phyloP scores from a whole-genome alignment of 345 rosid species.

The Eucalyptus brandiana region DNA sequence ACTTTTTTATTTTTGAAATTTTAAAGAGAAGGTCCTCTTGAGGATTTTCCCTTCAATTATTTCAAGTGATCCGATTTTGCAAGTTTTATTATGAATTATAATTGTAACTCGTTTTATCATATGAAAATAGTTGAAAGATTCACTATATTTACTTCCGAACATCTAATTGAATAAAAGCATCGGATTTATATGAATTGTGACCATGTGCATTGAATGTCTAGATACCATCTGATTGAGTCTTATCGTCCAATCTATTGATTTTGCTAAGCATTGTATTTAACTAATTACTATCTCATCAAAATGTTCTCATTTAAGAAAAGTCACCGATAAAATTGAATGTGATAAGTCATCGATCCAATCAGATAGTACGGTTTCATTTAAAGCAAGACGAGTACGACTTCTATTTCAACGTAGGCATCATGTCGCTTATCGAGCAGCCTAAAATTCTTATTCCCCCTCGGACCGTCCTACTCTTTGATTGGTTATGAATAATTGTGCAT shows the following conservation, averaged over 20 bases:
- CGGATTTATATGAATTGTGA: neutral
- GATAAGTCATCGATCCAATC: rapidly evolving
- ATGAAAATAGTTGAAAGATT: neutral
- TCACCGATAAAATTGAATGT: rapidly evolving
- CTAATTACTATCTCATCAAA: too few relatives aligned
- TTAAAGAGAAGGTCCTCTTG: neutral
- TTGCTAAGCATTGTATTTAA: too few relatives aligned
- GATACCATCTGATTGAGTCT: neutral
- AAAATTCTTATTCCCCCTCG: neutral
- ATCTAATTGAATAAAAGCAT: neutral
- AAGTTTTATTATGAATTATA: too few relatives aligned
- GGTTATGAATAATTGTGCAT: neutral
- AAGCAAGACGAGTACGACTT: neutral
- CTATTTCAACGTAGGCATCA: neutral
- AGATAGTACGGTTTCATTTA: rapidly evolving
- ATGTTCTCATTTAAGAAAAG: neutral
- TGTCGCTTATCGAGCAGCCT: rapidly evolving
- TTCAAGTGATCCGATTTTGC: too few relatives aligned
- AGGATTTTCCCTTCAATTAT: neutral
- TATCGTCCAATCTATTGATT: rapidly evolving
- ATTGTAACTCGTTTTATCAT: neutral
- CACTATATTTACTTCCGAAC: neutral
- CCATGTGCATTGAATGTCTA: neutral
- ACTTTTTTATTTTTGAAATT: neutral
- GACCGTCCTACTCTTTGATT: neutral